Evolutionary conservation across 2,329 filamentous ascomycete species (phyloP).

Genomic region (Sarocladiaceae sp.): DNA sequence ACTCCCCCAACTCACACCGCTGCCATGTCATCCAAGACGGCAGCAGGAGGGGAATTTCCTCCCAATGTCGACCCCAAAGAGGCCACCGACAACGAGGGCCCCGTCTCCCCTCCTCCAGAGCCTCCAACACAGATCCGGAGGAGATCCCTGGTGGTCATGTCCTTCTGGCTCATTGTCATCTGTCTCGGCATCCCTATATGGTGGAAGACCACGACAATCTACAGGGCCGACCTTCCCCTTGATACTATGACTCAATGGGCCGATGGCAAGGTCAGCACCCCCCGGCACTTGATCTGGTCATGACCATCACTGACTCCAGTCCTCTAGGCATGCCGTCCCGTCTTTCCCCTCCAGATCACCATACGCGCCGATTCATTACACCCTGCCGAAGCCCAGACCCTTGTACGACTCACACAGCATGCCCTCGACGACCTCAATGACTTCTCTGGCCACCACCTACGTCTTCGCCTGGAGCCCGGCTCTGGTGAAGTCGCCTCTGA

Average conservation of each 20-base stretch:
- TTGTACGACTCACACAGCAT: slow-evolving; percentile 77
- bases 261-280: slow-evolving; percentile 65
- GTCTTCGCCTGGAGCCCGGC: slow-evolving; percentile 32
- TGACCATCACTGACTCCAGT: not conserved
- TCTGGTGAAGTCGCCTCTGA: slow-evolving; percentile 43
- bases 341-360: slow-evolving; percentile 79
- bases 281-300: not conserved
- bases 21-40: not conserved
- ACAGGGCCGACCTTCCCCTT: slow-evolving; percentile 76
- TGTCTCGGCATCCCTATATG: slow-evolving; percentile 85
- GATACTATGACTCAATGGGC: slow-evolving; percentile 87
- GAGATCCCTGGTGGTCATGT: slow-evolving; percentile 69
- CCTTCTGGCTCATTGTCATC: slow-evolving; percentile 85
- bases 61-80: not conserved
- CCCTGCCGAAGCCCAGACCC: slow-evolving; percentile 60
- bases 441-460: slow-evolving; percentile 77
- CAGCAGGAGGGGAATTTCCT: not conserved
- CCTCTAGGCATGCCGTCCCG: slow-evolving; percentile 71
- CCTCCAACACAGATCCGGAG: slow-evolving; percentile 60
- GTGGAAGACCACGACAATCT: slow-evolving; percentile 92
- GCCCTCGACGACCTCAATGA: slow-evolving; percentile 82
- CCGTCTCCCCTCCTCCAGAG: slow-evolving; percentile 65
- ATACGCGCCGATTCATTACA: slow-evolving; percentile 64
- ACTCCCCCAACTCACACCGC: too few species aligned
- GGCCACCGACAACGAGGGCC: not conserved